phyloP scores from a whole-genome alignment of 306 rosid genomes.

The Neltuma alba region DNA sequence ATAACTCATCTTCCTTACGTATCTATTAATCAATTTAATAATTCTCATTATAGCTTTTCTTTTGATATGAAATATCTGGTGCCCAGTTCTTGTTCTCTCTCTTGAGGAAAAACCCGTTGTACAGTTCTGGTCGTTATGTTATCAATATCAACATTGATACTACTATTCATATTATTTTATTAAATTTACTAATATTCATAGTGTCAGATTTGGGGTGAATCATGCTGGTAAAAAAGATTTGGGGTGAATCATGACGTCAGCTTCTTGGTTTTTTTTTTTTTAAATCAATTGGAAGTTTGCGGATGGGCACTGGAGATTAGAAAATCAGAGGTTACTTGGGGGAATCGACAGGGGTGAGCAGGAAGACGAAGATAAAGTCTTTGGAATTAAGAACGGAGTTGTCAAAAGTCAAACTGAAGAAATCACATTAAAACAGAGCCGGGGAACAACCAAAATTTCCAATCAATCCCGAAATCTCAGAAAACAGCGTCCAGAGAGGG shows the following conservation, averaged over 20 bases:
- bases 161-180: neutral
- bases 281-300: neutral
- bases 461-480: neutral
- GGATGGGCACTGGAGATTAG: neutral
- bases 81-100: neutral
- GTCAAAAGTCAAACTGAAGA: slow-evolving; percentile 1
- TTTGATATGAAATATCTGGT: neutral
- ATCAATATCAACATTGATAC: neutral
- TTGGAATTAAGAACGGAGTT: neutral
- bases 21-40: neutral
- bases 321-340: neutral
- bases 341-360: neutral
- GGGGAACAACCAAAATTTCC: neutral
- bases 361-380: neutral
- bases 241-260: neutral
- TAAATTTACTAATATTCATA: neutral
- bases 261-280: neutral
- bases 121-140: neutral
- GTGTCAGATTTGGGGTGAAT: neutral
- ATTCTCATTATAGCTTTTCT: neutral
- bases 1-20: too few species aligned
- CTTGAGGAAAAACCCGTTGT: neutral
- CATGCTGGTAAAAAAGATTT: neutral
- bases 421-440: neutral
- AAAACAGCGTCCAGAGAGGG: neutral